Conservation (phyloP, 2,329 filamentous ascomycete genomes). For the Pestalotiopsis sp. region DNA sequence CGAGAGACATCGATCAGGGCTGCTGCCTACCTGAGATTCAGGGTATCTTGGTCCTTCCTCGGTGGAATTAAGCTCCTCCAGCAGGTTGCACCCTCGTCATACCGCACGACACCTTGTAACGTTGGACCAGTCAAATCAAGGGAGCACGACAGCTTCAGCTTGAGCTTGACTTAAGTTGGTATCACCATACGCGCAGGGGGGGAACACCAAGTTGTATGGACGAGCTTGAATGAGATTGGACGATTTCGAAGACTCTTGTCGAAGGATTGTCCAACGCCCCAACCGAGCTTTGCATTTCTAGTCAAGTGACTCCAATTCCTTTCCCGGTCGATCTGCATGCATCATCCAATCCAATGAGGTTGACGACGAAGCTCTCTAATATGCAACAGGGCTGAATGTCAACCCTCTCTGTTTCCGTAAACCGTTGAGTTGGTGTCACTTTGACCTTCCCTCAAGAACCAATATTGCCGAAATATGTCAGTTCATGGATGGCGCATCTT, state of each 20-base stretch:
- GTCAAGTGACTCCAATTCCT: background rate
- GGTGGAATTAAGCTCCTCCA: background rate
- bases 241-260: background rate
- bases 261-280: background rate
- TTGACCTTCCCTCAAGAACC: background rate
- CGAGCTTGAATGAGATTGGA: background rate
- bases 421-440: background rate
- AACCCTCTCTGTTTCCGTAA: background rate
- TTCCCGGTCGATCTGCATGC: background rate
- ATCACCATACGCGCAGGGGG: background rate
- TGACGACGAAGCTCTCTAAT: background rate
- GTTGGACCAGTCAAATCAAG: background rate
- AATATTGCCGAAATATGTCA: background rate
- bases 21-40: background rate
- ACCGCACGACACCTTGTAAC: background rate
- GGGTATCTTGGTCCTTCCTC: background rate
- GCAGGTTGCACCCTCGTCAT: background rate
- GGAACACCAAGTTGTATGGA: background rate
- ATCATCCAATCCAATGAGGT: background rate
- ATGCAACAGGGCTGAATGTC: background rate
- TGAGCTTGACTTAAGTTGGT: background rate
- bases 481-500: background rate
- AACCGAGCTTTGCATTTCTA: background rate
- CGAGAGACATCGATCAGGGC: background rate
- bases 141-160: background rate